phyloP scores from a whole-genome alignment of 2,329 filamentous ascomycete genomes.

The Trichoderma atrobrunneum region DNA sequence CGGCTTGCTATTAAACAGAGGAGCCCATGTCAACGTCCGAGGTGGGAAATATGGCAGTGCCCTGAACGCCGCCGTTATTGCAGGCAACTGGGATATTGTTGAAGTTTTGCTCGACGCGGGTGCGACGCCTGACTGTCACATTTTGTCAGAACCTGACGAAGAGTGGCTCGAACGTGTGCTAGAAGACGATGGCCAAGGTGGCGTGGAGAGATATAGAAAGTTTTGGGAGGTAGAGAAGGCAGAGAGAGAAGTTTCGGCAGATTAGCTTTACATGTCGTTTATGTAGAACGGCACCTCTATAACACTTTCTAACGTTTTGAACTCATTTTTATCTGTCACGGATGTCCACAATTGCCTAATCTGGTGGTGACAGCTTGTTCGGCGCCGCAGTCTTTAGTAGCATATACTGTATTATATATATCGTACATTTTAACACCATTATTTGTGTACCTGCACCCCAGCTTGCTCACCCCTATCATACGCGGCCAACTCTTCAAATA shows the following conservation, averaged over 20 bases:
- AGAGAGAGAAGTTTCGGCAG: neutral
- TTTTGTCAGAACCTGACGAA: neutral
- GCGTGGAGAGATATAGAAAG: neutral
- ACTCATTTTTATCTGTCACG: neutral
- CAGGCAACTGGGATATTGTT: slow-evolving; percentile 9
- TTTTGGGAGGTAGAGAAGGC: neutral
- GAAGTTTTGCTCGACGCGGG: slow-evolving; percentile 14
- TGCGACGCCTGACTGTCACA: slow-evolving; percentile 11
- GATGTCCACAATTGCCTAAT: neutral
- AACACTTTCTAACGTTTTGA: neutral
- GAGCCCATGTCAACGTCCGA: slow-evolving; percentile 17
- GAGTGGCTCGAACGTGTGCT: neutral
- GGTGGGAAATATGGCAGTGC: slow-evolving; percentile 13
- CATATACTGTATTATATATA: neutral
- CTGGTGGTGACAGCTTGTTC: neutral
- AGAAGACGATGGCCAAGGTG: neutral
- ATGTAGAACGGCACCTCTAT: neutral
- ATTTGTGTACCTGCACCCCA: neutral
- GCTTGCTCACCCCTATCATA: neutral
- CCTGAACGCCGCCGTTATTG: slow-evolving; percentile 14
- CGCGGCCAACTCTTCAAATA: neutral
- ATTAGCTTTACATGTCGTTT: neutral
- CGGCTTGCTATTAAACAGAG: slow-evolving; percentile 9
- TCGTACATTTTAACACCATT: neutral
- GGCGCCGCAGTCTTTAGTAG: neutral